Base-by-base conservation (phyloP, 306 rosid genomes). In the Astragalus membranaceus region DNA sequence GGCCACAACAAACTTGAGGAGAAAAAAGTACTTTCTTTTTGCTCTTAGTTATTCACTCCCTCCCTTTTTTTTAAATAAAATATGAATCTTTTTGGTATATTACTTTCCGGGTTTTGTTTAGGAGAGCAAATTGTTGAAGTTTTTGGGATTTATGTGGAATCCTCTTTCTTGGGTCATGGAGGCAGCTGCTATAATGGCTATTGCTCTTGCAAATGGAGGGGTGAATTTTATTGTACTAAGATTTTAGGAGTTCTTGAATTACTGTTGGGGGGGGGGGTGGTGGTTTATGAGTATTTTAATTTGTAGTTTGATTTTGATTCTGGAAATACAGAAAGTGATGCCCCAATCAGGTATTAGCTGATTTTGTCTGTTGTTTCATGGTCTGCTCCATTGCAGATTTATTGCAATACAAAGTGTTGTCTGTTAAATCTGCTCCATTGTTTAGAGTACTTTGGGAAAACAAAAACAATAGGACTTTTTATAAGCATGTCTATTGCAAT, bases 101-200 rank as follows among this genome's bases (percentile, higher is more conserved):
- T 74, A 2, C 73, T 75, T 61, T 79, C 20, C 64, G 84, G 74
- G 72, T 75, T 3, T 37, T 65, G 73, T 83, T 47, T 87, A 94
- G 98, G 98, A 94, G 79, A 94, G 97, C 79, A 94, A 90, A 44
- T 41, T 94, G 53, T 55, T 94, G 78, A 94, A 88, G 86, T 94
- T 87, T 47, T 85, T 94, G 89, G 98, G 98, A 14, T 94, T 94
- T 75, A 94, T 94, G 98, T 94, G 98, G 98, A 94, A 94, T 67
- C 98, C 98, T 76, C 89, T 94, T 20, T 90, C 98, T 53, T 94
- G 98, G 98, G 98, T 94, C 46, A 94, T 94, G 98, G 98, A 94
- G 75, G 97, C 97, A 42, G 97, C 98, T 70, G 98, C 98, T 64
- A 94, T 94, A 20, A 94, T 94, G 98, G 97, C 98, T 7, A 94